These are phyloP conservation scores for Clohesyomyces aquaticus DNA, from an alignment of 495 filamentous ascomycete species.

Conservation along the genomic window DNA sequence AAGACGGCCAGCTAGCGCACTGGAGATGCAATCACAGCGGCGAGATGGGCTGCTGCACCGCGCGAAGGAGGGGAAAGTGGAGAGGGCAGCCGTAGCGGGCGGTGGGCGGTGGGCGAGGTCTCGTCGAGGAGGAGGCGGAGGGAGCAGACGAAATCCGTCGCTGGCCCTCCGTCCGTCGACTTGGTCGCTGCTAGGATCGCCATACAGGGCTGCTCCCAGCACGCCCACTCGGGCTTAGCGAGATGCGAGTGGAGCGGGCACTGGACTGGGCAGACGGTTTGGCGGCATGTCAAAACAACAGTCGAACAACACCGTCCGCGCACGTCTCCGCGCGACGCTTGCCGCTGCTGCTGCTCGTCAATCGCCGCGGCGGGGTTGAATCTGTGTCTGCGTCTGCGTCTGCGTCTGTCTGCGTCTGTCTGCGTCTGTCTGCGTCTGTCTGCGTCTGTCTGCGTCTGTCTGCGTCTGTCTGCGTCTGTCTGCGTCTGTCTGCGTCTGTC, in stretches of 20 bases:
- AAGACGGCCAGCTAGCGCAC: background rate
- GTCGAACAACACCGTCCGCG: too few species aligned
- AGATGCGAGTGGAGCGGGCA: slow-evolving; percentile 23
- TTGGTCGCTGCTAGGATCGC: slow-evolving; percentile 15
- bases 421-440: too few species aligned
- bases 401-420: background rate
- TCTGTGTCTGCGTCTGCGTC: background rate
- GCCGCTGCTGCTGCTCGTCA: background rate
- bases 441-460: too few species aligned
- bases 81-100: slow-evolving; percentile 13
- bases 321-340: too few species aligned
- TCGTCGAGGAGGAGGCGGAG: slow-evolving; percentile 17
- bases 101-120: slow-evolving; percentile 1
- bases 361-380: background rate
- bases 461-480: background rate
- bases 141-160: slow-evolving; percentile 22
- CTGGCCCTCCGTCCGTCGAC: background rate
- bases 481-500: too few species aligned
- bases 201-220: slow-evolving; percentile 14
- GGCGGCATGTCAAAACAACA: slow-evolving; percentile 26
- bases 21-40: background rate
- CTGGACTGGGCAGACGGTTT: slow-evolving; percentile 25
- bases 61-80: background rate
- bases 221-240: slow-evolving; percentile 19
- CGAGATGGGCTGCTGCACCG: slow-evolving; percentile 1